Percentiles rank a stretch among this genome's conserved stretches.
phyloP scores from a whole-genome alignment of 164 flowering plant genomes.

The Buxus sempervirens region DNA sequence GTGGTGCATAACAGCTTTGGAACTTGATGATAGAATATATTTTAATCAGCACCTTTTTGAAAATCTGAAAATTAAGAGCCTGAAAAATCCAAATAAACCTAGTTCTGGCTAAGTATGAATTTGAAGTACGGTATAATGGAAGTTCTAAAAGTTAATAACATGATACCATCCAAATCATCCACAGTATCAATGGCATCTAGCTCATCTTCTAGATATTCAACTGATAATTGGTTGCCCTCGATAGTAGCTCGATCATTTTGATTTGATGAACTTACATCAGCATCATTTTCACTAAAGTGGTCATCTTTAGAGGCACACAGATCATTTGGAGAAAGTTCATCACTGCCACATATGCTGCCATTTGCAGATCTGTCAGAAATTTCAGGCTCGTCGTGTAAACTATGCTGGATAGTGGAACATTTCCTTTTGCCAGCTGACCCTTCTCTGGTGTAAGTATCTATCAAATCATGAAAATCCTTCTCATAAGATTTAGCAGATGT shows the following conservation, averaged over 20 bases:
- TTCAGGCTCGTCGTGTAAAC: constrained; percentile 31
- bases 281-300: constrained; percentile 25
- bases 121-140: no score
- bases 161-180: constrained; percentile 82
- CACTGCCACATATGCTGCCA: constrained; percentile 25
- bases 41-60: background rate
- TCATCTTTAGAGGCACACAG: constrained; percentile 25
- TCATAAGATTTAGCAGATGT: constrained; percentile 52
- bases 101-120: no score
- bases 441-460: constrained; percentile 44
- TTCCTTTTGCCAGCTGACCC: constrained; percentile 21
- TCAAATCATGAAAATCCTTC: constrained; percentile 56
- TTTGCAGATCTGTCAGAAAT: constrained; percentile 19
- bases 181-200: constrained; percentile 49
- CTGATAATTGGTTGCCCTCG: constrained; percentile 46
- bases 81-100: no score
- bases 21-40: background rate
- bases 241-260: constrained; percentile 19
- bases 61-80: background rate
- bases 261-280: constrained; percentile 23
- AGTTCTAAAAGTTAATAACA: background rate
- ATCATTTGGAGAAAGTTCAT: constrained; percentile 20
- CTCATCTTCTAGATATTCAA: constrained; percentile 82
- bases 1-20: background rate
- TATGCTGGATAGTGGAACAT: constrained; percentile 7